Conservation (phyloP, 192 early-diverging fungal genomes). For the Coemansia erecta region DNA sequence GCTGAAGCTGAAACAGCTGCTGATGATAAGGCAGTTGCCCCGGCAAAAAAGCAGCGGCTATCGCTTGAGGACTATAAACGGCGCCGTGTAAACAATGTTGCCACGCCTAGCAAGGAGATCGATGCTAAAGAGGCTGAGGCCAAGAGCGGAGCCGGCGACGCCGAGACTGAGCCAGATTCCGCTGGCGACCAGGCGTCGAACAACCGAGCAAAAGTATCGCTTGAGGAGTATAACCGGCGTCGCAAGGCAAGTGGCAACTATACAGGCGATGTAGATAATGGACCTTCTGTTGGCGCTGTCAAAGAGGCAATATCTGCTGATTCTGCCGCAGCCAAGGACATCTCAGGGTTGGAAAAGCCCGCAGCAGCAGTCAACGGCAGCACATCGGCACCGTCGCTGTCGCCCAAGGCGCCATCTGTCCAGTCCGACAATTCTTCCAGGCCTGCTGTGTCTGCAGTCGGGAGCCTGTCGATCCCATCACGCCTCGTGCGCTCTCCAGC, state of each 20-base stretch:
- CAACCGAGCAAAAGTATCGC: constrained; percentile 9
- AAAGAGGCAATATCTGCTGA: background rate
- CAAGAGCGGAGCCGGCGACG: background rate
- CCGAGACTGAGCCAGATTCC: background rate
- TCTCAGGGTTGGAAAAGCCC: background rate
- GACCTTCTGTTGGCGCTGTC: background rate
- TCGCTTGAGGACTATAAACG: constrained; percentile 51
- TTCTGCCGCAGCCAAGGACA: background rate
- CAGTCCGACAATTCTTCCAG: background rate
- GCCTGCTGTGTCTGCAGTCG: background rate
- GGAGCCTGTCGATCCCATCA: constrained; percentile 1
- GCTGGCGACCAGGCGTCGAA: background rate
- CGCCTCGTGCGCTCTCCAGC: constrained; percentile 14
- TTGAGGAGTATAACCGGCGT: constrained; percentile 15
- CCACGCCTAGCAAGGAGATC: constrained; percentile 2
- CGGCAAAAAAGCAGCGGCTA: constrained; percentile 47
- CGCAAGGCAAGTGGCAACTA: constrained; percentile 15
- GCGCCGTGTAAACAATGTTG: constrained; percentile 30
- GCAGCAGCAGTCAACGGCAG: background rate
- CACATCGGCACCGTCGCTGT: constrained; percentile 4
- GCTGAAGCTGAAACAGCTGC: constrained; percentile 4
- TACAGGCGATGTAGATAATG: background rate
- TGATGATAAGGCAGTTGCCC: constrained; percentile 3
- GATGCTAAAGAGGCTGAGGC: constrained; percentile 11
- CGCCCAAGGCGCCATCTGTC: background rate